phyloP scores from a whole-genome alignment of 179 eudicot species.

The Spergularia azorica region DNA sequence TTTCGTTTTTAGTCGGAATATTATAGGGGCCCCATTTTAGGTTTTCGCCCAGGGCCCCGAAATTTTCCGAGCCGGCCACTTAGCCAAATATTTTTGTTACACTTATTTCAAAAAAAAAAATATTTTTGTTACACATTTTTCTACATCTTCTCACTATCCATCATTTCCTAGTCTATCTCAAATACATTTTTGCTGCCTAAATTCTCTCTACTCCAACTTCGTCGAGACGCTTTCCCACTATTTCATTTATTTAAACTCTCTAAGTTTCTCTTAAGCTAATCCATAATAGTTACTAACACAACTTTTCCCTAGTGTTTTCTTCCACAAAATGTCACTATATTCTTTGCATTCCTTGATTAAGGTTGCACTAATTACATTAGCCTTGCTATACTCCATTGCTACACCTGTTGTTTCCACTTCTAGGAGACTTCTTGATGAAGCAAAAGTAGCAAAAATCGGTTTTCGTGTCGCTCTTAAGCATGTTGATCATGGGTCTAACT shows the following conservation, averaged over 20 bases:
- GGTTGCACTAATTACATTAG: constrained; percentile 18
- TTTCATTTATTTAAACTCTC: constrained; percentile 17
- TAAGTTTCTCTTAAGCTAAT: not conserved
- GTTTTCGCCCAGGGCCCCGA: no score
- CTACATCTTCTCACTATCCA: not conserved
- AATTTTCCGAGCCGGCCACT: no score
- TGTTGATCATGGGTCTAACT: constrained; percentile 66
- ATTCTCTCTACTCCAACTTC: constrained; percentile 14
- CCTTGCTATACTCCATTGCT: constrained; percentile 20
- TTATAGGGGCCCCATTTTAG: no score
- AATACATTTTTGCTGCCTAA: constrained; percentile 2
- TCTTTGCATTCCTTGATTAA: constrained; percentile 21
- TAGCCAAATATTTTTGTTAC: no score
- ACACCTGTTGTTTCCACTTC: constrained; percentile 46
- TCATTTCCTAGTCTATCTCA: no score
- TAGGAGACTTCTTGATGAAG: constrained; percentile 36
- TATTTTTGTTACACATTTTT: not conserved
- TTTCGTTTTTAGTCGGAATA: no score
- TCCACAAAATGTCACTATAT: not conserved
- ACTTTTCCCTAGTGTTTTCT: not conserved
- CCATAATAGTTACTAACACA: not conserved
- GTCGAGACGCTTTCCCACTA: not conserved
- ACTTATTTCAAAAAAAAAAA: no score
- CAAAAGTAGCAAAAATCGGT: constrained; percentile 32
- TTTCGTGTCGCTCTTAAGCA: constrained; percentile 55